Evolutionary conservation across 257 asterid species (phyloP).

Genomic region (Solanum megistacrolobum): DNA sequence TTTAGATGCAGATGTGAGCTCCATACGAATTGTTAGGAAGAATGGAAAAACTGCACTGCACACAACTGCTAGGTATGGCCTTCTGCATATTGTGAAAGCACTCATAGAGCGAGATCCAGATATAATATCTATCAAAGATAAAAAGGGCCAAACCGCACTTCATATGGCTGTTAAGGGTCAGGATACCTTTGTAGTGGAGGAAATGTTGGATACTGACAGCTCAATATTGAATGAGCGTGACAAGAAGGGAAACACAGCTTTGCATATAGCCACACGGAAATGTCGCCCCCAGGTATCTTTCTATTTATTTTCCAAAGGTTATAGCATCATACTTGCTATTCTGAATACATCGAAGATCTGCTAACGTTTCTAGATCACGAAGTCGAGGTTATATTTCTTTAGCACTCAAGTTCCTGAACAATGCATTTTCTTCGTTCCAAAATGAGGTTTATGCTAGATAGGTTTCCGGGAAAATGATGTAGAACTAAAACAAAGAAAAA

Average conservation of each 20-base stretch:
- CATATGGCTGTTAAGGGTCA: constrained; percentile 99
- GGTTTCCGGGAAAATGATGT: not conserved
- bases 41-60: constrained; percentile 92
- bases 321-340: not conserved
- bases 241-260: constrained; percentile 89
- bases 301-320: not conserved
- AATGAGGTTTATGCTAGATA: not conserved
- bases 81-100: constrained; percentile 47
- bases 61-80: constrained; percentile 87
- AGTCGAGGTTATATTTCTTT: not conserved
- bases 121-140: constrained; percentile 68
- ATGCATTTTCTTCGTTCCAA: not conserved
- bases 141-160: constrained; percentile 95
- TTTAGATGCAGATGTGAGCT: constrained; percentile 64
- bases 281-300: constrained; percentile 66
- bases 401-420: not conserved
- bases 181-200: constrained; percentile 60
- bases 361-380: not conserved
- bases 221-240: constrained; percentile 75
- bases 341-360: not conserved
- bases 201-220: constrained; percentile 64
- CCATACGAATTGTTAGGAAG: constrained; percentile 65
- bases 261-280: constrained; percentile 88
- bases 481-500: not conserved
- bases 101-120: constrained; percentile 71